Evolutionary conservation across 805 yeast genomes (phyloP).

Genomic region (Candida nanaspora): DNA sequence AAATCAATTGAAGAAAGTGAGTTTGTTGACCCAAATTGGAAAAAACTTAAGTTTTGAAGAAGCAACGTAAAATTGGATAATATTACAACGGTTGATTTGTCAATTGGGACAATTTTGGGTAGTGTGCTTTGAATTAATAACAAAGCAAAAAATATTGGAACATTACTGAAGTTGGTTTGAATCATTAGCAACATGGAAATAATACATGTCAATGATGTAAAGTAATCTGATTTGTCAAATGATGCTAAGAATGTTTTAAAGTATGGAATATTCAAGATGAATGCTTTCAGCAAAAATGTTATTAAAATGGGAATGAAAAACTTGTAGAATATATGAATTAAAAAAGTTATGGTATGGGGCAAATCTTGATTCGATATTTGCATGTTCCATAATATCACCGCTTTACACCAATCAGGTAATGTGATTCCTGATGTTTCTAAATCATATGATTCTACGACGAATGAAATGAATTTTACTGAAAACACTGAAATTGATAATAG

Average conservation of each 20-base stretch:
- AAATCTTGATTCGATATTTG: slow-evolving; percentile 23
- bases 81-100: slow-evolving; percentile 5
- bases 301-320: slow-evolving; percentile 12
- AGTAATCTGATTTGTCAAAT: slow-evolving; percentile 10
- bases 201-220: slow-evolving; percentile 29
- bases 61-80: slow-evolving; percentile 34
- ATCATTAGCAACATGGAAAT: slow-evolving; percentile 39
- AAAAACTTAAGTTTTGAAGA: slow-evolving; percentile 72
- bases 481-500: slow-evolving; percentile 30
- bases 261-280: neutral
- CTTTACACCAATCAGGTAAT: slow-evolving; percentile 19
- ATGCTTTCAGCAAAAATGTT: slow-evolving; percentile 12
- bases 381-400: slow-evolving; percentile 22
- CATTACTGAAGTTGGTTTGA: slow-evolving; percentile 47
- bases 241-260: neutral
- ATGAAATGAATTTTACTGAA: slow-evolving; percentile 20
- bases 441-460: slow-evolving; percentile 19
- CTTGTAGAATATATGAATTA: slow-evolving; percentile 16
- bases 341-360: slow-evolving; percentile 16
- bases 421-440: slow-evolving; percentile 4
- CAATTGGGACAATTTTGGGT: slow-evolving; percentile 9
- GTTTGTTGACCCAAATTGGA: slow-evolving; percentile 85
- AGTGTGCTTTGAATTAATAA: slow-evolving; percentile 24
- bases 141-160: slow-evolving; percentile 39
- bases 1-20: slow-evolving; percentile 87